These are phyloP conservation scores for Trichoderma endophyticum DNA, from an alignment of 2,329 filamentous ascomycete species.

Conservation along the genomic window DNA sequence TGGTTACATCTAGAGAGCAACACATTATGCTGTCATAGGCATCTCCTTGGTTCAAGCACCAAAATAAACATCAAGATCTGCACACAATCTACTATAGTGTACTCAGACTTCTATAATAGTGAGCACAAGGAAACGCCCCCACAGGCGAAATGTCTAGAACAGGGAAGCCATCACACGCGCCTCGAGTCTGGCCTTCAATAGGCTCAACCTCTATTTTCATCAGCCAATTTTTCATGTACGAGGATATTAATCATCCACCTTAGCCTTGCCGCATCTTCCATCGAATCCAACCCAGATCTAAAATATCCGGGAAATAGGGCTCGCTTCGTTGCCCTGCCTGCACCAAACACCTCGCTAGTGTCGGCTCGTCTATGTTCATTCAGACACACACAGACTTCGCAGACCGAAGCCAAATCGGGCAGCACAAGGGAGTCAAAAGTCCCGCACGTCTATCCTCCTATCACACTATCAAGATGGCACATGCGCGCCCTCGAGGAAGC, in stretches of 20 bases:
- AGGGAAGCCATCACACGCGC: slow-evolving; percentile 1
- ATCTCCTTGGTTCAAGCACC: neutral
- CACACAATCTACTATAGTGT: neutral
- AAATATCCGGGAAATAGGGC: neutral
- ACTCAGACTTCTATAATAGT: neutral
- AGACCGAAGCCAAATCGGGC: slow-evolving; percentile 18
- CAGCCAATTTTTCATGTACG: neutral
- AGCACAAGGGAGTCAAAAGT: neutral
- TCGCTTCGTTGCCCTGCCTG: neutral
- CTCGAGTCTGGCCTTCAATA: neutral
- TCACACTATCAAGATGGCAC: slow-evolving; percentile 11
- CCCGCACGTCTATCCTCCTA: slow-evolving; percentile 10
- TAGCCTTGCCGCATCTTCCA: neutral
- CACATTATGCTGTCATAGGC: neutral
- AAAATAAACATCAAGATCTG: neutral
- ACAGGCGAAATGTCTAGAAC: neutral
- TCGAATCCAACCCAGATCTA: neutral
- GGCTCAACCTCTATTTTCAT: neutral
- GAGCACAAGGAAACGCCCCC: neutral
- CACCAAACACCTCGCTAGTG: neutral
- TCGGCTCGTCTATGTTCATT: neutral
- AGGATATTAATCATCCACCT: neutral
- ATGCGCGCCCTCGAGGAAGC: slow-evolving; percentile 4
- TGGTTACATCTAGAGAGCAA: neutral
- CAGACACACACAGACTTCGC: neutral